Conservation (phyloP, 495 filamentous ascomycete genomes). For the Cercophora samala region DNA sequence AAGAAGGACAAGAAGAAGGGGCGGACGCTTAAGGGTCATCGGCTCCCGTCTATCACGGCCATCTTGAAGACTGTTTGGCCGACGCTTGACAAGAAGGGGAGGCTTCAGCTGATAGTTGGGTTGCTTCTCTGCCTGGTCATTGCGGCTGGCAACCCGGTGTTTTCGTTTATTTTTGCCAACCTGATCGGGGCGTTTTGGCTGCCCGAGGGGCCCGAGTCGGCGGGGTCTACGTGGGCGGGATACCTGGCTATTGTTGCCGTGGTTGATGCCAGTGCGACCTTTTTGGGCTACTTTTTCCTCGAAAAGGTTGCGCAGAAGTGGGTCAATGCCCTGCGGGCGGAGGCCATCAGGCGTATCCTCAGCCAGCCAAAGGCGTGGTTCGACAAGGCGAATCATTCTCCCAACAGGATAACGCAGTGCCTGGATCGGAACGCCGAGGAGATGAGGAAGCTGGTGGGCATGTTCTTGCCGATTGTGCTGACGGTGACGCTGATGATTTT, state of each 20-base stretch:
- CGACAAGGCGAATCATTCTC: constrained; percentile 62
- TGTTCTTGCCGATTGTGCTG: constrained; percentile 68
- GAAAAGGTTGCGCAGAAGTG: constrained; percentile 72
- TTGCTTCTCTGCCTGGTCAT: constrained; percentile 60
- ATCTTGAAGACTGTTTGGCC: constrained; percentile 79
- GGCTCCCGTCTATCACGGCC: constrained; percentile 42
- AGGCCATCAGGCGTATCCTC: constrained; percentile 67
- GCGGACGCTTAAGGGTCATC: constrained; percentile 7
- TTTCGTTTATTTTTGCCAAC: constrained; percentile 73
- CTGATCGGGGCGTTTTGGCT: constrained; percentile 69
- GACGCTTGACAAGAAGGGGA: constrained; percentile 49
- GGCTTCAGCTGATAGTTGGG: constrained; percentile 57
- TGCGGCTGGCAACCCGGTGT: constrained; percentile 68
- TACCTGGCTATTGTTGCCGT: constrained; percentile 65
- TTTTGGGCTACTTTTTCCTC: constrained; percentile 64
- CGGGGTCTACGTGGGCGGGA: constrained; percentile 64
- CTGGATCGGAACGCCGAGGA: constrained; percentile 85
- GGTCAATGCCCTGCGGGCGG: constrained; percentile 68
- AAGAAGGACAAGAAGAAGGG: constrained; percentile 22
- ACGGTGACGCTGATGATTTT: constrained; percentile 61
- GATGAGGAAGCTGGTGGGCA: constrained; percentile 74
- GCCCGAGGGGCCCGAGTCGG: constrained; percentile 37
- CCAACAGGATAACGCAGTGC: constrained; percentile 60
- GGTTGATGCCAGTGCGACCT: constrained; percentile 61
- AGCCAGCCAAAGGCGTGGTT: constrained; percentile 85